Percentiles rank a stretch among this genome's conserved stretches.
These are phyloP conservation scores for Penicillium lividum DNA, from an alignment of 495 filamentous ascomycete genomes.

Conservation along the genomic window DNA sequence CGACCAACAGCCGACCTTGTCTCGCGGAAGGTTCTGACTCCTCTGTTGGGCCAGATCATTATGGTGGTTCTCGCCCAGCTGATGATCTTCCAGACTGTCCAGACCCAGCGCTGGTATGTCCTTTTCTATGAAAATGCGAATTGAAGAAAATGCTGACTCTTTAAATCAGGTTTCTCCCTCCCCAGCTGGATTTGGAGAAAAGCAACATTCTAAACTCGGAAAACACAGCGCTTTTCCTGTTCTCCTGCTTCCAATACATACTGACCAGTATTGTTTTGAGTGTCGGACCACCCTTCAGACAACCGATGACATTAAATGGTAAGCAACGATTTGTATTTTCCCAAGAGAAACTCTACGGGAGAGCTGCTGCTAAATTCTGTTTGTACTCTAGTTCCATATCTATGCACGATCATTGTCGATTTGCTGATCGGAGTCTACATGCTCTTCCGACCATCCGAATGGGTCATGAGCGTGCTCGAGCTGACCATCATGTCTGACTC, in stretches of 20 bases:
- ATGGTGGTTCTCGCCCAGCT: slow-evolving; percentile 79
- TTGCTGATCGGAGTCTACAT: slow-evolving; percentile 71
- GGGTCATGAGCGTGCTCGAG: slow-evolving; percentile 77
- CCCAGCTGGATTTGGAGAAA: slow-evolving; percentile 68
- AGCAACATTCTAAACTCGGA: slow-evolving; percentile 87
- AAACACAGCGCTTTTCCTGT: slow-evolving; percentile 84
- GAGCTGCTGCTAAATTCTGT: slow-evolving; percentile 2
- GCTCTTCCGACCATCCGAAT: slow-evolving; percentile 68
- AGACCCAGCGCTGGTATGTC: slow-evolving; percentile 71
- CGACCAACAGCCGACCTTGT: slow-evolving; percentile 91
- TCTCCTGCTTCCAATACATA: slow-evolving; percentile 94
- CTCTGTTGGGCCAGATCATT: slow-evolving; percentile 85
- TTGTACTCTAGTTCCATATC: slow-evolving; percentile 61
- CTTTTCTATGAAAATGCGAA: background rate
- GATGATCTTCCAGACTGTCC: slow-evolving; percentile 69
- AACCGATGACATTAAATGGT: slow-evolving; percentile 79
- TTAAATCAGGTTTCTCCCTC: slow-evolving; percentile 70
- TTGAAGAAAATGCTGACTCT: slow-evolving; percentile 1
- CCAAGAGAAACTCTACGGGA: background rate
- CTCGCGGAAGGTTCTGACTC: slow-evolving; percentile 87
- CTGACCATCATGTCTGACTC: slow-evolving; percentile 69
- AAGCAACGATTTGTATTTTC: slow-evolving; percentile 29
- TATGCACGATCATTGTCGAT: slow-evolving; percentile 70
- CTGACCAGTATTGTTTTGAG: slow-evolving; percentile 84
- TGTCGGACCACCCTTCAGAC: slow-evolving; percentile 85